Evolutionary conservation across 2,329 filamentous ascomycete genomes (phyloP), one percentile per base, ranked within the genome.

Genomic region (Lanzia echinophila): DNA sequence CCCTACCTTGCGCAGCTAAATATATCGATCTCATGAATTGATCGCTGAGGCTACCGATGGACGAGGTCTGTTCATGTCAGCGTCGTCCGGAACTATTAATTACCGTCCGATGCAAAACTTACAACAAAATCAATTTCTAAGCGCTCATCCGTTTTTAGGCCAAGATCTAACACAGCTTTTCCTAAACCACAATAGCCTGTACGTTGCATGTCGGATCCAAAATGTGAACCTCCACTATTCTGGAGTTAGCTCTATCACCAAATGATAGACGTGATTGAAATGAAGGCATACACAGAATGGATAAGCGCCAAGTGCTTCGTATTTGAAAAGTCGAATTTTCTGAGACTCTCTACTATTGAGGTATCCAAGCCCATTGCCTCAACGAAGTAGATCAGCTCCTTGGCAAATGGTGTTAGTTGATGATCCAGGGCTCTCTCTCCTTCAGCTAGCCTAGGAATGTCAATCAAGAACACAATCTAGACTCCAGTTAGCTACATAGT

Each of bases 231-330:
- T 44, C 79, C 79, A 57, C 81, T 83, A 20, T 39, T 34, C 32
- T 31, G 41, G 33, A 33, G 44, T 59, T n/a, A 53, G 33, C 34
- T 34, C 10, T 41, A 50, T 32, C 28, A 19, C 28, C 28, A 17
- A 24, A 20, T 17, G 15, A 24, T 34, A n/a, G n/a, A 19, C 32
- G 10, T 20, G 34, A 39, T 20, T 19, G 12, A n/a, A n/a, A n/a
- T n/a, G n/a, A n/a, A n/a, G n/a, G 66, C 84, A 70, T 71, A 90
- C 86, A 95, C 88, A 7, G 87, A 86, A 68, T 95, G 90, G 6
- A 97, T 81, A 68, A 99, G 96, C 1, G 82, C 87, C 59, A 95
- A 78, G 32, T 80, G 73, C 11, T 71, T 69, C 0, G 92, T 96
- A 56, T 79, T 76, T 2, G 80, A 78, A 65, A 95, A 97, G 69